phyloP scores from a whole-genome alignment of 768 basidiomycete genomes.

The Dacryopinax spathularia region DNA sequence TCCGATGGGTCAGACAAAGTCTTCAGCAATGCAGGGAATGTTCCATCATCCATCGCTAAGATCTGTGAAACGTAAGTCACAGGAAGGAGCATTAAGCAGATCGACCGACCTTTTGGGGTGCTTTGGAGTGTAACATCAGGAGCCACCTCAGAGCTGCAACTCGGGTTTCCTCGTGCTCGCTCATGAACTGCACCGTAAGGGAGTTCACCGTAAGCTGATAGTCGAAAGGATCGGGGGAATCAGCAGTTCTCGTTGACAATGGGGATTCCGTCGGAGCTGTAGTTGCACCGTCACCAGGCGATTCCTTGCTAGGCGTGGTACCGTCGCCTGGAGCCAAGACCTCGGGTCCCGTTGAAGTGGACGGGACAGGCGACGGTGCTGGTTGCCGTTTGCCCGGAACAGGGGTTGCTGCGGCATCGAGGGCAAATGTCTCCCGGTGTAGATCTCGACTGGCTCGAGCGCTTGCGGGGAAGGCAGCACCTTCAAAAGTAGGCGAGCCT shows the following conservation, averaged over 20 bases:
- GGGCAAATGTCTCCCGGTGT: background rate
- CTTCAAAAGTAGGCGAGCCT: background rate
- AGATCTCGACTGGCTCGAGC: background rate
- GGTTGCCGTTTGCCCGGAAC: background rate
- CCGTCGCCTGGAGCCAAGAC: background rate
- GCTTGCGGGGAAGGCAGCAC: background rate
- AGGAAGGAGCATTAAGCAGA: background rate
- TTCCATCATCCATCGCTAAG: constrained; percentile 88
- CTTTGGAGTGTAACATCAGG: constrained; percentile 96
- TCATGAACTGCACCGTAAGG: constrained; percentile 83
- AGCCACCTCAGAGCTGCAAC: constrained; percentile 96
- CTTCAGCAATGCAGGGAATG: constrained; percentile 89
- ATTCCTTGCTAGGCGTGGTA: background rate
- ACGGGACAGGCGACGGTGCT: background rate
- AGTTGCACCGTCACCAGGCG: background rate
- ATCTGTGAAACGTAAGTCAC: constrained; percentile 39
- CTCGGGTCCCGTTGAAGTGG: background rate
- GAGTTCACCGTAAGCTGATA: constrained; percentile 88
- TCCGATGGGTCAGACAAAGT: constrained; percentile 93
- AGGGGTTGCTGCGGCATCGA: background rate
- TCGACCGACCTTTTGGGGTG: constrained; percentile 71
- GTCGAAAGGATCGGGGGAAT: constrained; percentile 67
- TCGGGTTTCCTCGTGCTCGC: constrained; percentile 91
- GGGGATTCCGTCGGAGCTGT: background rate
- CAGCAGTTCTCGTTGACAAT: constrained; percentile 8